A percentile compares a stretch with the other conserved stretches of the same genome.
Conservation (phyloP, 352 stramenopile species). For the Globisporangium cylindrosporum region DNA sequence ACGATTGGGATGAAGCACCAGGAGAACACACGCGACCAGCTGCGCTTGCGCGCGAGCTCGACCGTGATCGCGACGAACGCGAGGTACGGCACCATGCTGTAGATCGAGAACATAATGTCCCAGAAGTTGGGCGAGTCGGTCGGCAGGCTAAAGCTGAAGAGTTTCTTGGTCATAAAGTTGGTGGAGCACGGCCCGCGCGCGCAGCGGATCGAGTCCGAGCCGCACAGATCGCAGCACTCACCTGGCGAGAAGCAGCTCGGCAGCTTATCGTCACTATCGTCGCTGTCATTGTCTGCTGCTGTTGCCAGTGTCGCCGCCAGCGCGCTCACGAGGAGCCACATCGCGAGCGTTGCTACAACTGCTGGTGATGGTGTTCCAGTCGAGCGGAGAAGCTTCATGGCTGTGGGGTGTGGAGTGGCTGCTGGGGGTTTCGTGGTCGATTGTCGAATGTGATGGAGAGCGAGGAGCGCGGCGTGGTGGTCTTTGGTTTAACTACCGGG, state of each 20-base stretch:
- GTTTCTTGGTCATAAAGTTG: slow-evolving; percentile 30
- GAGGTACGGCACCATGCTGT: slow-evolving; percentile 57
- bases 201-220: slow-evolving; percentile 42
- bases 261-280: neutral
- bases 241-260: slow-evolving; percentile 17
- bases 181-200: slow-evolving; percentile 48
- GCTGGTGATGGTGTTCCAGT: neutral
- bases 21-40: slow-evolving; percentile 42
- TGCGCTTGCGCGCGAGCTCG: slow-evolving; percentile 36
- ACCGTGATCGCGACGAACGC: slow-evolving; percentile 33
- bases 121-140: slow-evolving; percentile 32
- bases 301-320: neutral
- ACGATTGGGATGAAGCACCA: slow-evolving; percentile 53
- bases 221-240: slow-evolving; percentile 51
- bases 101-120: slow-evolving; percentile 50
- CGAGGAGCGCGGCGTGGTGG: neutral
- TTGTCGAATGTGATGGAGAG: neutral
- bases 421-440: neutral
- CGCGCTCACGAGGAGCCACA: neutral
- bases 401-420: neutral
- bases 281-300: too few species aligned
- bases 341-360: neutral
- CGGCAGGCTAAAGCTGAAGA: slow-evolving; percentile 55
- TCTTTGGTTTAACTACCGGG: neutral
- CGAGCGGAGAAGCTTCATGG: neutral